Conservation (phyloP, 495 filamentous ascomycete genomes). For the Tuber magnatum region DNA sequence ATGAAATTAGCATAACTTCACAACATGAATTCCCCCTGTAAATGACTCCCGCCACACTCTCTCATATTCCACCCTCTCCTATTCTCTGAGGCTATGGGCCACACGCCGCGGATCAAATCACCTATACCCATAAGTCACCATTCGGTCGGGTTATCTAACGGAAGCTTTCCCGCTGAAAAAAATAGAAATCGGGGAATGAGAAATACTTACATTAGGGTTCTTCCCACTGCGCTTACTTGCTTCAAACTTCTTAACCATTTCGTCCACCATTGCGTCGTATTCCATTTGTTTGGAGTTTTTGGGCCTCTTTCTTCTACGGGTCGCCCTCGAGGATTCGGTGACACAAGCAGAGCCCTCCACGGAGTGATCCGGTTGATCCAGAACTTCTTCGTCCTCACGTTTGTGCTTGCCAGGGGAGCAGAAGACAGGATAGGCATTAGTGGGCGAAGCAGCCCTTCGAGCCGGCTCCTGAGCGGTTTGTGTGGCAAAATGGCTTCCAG, state of each 20-base stretch:
- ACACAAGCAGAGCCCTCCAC: background rate
- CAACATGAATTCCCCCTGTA: background rate
- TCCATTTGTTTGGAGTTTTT: conserved; percentile 19
- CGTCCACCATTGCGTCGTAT: conserved; percentile 28
- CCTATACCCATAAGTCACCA: background rate
- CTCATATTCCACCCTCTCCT: background rate
- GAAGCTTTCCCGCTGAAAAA: background rate
- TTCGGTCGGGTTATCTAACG: background rate
- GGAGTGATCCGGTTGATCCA: background rate
- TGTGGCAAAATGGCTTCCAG: background rate
- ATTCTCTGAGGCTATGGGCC: background rate
- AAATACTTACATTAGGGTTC: background rate
- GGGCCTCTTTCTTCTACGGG: conserved; percentile 16
- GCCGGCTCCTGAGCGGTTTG: background rate
- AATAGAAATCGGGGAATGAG: background rate
- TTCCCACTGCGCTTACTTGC: background rate
- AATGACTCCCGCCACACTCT: background rate
- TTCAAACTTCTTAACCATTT: conserved; percentile 16
- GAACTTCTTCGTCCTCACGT: background rate
- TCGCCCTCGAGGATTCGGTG: background rate
- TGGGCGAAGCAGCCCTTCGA: background rate
- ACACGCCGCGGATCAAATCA: background rate
- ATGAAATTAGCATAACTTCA: background rate
- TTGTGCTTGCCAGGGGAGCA: background rate
- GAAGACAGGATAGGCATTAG: background rate